Evolutionary conservation across 768 basidiomycete genomes (phyloP).

Genomic region (Calocybe indica): DNA sequence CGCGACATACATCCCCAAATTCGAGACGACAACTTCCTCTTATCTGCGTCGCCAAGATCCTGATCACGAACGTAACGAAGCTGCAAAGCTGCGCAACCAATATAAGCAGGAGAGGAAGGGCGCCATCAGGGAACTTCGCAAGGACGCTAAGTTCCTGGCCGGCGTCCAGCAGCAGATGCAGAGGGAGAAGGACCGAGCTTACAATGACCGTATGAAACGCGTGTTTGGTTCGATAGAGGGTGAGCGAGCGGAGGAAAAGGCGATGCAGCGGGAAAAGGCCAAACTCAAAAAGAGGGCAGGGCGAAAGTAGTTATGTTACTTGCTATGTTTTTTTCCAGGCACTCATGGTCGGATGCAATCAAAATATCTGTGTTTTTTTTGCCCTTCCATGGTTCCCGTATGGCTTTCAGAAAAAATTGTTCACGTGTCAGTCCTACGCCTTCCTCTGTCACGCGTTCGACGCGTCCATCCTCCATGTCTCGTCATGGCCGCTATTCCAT

Average conservation of each 20-base stretch:
- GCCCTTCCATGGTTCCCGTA: too few species aligned
- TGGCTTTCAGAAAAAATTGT: too few species aligned
- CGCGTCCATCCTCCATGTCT: too few species aligned
- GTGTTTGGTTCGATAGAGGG: conserved; percentile 73
- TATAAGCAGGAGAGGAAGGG: conserved; percentile 97
- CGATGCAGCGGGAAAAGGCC: conserved; percentile 76
- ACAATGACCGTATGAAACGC: conserved; percentile 79
- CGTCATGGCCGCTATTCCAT: too few species aligned
- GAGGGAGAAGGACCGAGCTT: conserved; percentile 75
- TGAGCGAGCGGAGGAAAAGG: conserved; percentile 94
- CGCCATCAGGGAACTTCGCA: conserved; percentile 91
- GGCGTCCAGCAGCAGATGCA: conserved; percentile 80
- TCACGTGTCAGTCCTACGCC: too few species aligned
- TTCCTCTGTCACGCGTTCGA: too few species aligned
- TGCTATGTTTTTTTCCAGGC: not conserved
- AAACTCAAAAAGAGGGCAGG: conserved; percentile 75
- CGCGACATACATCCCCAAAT: conserved; percentile 89
- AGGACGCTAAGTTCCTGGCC: conserved; percentile 92
- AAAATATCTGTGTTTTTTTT: too few species aligned
- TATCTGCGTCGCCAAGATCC: conserved; percentile 83
- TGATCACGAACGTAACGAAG: conserved; percentile 85
- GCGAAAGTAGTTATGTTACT: conserved; percentile 45
- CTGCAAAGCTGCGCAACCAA: conserved; percentile 77
- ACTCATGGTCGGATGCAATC: not conserved
- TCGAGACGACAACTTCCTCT: conserved; percentile 70